Percentiles rank a stretch among this genome's conserved stretches.
These are phyloP conservation scores for Ananas comosus DNA, from an alignment of 176 grass and related monocot genomes.

Conservation along the genomic window DNA sequence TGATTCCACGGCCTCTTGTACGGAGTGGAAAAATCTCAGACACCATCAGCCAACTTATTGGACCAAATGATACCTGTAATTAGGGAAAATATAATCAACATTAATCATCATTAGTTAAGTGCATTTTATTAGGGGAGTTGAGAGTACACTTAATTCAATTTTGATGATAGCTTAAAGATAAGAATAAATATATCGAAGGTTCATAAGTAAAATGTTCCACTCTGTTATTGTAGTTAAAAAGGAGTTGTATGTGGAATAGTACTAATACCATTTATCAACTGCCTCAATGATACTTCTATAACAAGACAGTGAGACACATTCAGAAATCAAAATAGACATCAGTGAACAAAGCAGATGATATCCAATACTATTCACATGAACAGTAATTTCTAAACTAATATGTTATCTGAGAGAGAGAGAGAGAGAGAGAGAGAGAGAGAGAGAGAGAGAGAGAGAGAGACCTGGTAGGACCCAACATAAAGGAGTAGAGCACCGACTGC, in stretches of 20 bases:
- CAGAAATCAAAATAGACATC: too few species aligned
- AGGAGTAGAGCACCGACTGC: conserved; percentile 90
- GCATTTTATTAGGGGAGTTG: background rate
- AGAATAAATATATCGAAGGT: background rate
- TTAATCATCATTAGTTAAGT: background rate
- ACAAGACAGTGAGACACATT: too few species aligned
- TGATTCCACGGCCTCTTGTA: conserved; percentile 92
- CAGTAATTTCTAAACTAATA: too few species aligned
- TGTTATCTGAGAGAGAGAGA: background rate
- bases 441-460: conserved; percentile 33
- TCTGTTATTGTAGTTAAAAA: too few species aligned
- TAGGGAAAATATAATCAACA: background rate
- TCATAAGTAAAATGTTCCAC: background rate
- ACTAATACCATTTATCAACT: background rate
- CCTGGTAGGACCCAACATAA: conserved; percentile 88
- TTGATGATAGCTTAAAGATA: background rate
- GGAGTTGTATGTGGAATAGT: background rate
- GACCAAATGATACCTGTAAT: conserved; percentile 85
- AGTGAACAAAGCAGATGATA: too few species aligned
- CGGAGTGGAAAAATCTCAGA: conserved; percentile 97
- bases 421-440: conserved; percentile 21
- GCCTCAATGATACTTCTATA: background rate
- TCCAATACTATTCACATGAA: too few species aligned
- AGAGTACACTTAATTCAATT: too few species aligned
- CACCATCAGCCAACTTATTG: conserved; percentile 97